Percentiles rank a stretch among this genome's conserved stretches.
These are phyloP conservation scores for Physcomitrellopsis africana DNA, from an alignment of 225 moss, liverwort and hornwort species.

Conservation along the genomic window DNA sequence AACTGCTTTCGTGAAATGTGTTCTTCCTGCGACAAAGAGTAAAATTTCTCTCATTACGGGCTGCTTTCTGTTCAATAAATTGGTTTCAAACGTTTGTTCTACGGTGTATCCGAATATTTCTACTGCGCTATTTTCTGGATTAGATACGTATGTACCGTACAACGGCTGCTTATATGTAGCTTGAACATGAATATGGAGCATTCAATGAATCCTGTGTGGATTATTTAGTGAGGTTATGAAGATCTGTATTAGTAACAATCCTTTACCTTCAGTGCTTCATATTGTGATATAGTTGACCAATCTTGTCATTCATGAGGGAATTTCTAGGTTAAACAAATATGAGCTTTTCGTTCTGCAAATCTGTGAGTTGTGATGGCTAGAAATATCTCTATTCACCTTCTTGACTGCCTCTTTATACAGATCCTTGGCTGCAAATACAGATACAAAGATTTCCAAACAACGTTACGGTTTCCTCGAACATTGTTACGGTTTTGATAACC, in stretches of 20 bases:
- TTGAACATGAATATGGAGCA: conserved; percentile 13
- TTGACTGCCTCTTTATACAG: not conserved
- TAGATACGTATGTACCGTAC: not conserved
- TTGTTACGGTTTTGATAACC: conserved; percentile 22
- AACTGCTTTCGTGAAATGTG: conserved; percentile 88
- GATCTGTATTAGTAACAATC: not conserved
- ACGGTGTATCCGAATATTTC: not conserved
- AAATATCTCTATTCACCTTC: not conserved
- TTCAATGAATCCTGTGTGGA: conserved; percentile 16
- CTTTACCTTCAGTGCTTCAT: not conserved
- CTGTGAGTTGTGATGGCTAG: conserved; percentile 2
- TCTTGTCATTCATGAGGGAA: not conserved
- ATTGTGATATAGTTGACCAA: conserved; percentile 4
- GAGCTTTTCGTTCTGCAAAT: not conserved
- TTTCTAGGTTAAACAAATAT: not conserved
- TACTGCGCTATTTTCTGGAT: not conserved
- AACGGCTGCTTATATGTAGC: not conserved
- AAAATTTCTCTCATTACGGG: conserved; percentile 30
- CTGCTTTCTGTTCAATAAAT: conserved; percentile 15
- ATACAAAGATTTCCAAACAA: not conserved
- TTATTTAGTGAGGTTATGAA: not conserved
- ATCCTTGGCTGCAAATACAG: conserved; percentile 16
- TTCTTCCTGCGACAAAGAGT: conserved; percentile 79
- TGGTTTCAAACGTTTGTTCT: not conserved
- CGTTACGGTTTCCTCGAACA: conserved; percentile 1